phyloP scores from a whole-genome alignment of 1,284 basidiomycete species.

The Irpex sp. region DNA sequence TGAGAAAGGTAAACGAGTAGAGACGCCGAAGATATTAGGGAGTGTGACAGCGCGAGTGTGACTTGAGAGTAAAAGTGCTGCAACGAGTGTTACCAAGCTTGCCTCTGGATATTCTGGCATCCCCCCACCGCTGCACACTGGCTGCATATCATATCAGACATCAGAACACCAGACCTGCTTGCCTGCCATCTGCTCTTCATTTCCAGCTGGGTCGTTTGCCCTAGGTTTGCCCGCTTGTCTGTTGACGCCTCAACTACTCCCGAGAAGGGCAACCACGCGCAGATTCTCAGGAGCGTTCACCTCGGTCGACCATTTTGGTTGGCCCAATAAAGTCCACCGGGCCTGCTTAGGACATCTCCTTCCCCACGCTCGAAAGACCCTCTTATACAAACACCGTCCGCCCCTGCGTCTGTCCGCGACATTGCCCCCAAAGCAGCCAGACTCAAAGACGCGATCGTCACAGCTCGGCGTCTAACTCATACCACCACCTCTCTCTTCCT shows the following conservation, averaged over 20 bases:
- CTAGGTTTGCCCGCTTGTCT: constrained; percentile 11
- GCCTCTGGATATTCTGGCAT: background rate
- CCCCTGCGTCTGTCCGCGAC: background rate
- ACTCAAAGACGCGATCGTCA: background rate
- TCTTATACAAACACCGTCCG: background rate
- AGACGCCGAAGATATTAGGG: background rate
- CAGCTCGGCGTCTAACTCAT: constrained; percentile 3
- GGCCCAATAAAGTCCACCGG: constrained; percentile 15
- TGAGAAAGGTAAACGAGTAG: background rate
- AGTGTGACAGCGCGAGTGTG: background rate
- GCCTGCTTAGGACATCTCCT: background rate
- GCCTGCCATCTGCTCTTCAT: background rate
- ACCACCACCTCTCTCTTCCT: constrained; percentile 1
- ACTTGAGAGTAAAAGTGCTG: background rate
- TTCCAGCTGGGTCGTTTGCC: background rate
- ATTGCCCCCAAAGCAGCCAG: background rate
- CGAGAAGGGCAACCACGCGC: constrained; percentile 7
- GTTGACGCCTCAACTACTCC: background rate
- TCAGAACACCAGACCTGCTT: background rate
- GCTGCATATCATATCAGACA: background rate
- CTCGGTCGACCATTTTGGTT: constrained; percentile 3
- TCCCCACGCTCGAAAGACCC: background rate
- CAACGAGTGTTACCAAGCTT: background rate
- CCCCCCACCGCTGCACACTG: background rate
- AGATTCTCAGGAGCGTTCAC: constrained; percentile 4